Percentiles rank a stretch among this genome's conserved stretches.
Conservation (phyloP, 108 stramenopile species). For the Skeletonema tropicum region DNA sequence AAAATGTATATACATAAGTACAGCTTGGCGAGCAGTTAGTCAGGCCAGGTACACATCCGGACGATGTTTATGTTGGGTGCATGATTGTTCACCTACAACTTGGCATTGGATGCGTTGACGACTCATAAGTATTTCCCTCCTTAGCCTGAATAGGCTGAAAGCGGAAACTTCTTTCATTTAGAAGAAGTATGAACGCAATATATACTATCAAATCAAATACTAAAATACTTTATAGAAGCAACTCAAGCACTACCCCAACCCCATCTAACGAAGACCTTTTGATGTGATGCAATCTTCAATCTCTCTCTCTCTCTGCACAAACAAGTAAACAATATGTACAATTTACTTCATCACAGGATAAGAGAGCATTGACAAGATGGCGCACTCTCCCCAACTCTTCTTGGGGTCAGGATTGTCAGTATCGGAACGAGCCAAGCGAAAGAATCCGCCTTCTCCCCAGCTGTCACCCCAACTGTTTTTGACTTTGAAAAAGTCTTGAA, state of each 20-base stretch:
- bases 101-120: too few relatives aligned
- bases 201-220: background rate
- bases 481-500: conserved; percentile 82
- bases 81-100: too few relatives aligned
- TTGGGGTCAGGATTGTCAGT: conserved; percentile 50
- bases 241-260: background rate
- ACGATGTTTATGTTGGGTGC: too few relatives aligned
- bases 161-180: too few relatives aligned
- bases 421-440: conserved; percentile 74
- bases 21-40: too few relatives aligned
- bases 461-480: conserved; percentile 90
- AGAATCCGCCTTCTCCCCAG: conserved; percentile 93
- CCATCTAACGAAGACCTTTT: background rate
- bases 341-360: conserved; percentile 47
- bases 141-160: too few relatives aligned
- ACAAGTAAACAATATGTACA: conserved; percentile 1
- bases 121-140: too few relatives aligned
- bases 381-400: conserved; percentile 83
- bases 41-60: too few relatives aligned
- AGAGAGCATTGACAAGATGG: conserved; percentile 57
- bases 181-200: background rate
- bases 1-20: too few relatives aligned
- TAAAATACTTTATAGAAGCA: background rate
- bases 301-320: background rate
- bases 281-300: background rate